phyloP scores from a whole-genome alignment of 768 basidiomycete genomes.

The Tulasnella sp. region DNA sequence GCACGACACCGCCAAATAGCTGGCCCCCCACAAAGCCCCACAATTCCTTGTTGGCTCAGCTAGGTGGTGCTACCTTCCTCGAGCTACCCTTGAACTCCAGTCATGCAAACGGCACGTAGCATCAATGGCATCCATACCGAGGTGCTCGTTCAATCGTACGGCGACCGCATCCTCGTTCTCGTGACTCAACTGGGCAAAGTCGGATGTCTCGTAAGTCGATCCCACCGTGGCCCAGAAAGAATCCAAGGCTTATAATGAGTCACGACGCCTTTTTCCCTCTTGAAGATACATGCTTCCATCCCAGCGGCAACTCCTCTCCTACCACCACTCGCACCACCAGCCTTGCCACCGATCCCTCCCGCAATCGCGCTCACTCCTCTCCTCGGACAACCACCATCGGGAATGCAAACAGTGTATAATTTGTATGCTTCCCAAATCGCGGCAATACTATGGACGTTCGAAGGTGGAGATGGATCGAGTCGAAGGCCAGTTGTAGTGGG shows the following conservation, averaged over 20 bases:
- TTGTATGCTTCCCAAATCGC: constrained; percentile 86
- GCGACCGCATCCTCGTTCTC: constrained; percentile 78
- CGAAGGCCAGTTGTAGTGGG: constrained; percentile 69
- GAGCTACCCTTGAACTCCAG: background rate
- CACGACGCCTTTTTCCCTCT: constrained; percentile 27
- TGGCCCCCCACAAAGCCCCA: no score
- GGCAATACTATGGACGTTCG: constrained; percentile 68
- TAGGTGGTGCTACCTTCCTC: no score
- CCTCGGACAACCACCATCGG: constrained; percentile 67
- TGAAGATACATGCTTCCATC: constrained; percentile 77
- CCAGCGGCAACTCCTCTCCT: constrained; percentile 59
- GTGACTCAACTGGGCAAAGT: constrained; percentile 90
- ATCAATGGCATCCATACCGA: constrained; percentile 64
- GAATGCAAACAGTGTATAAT: constrained; percentile 66
- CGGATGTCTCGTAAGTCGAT: constrained; percentile 64
- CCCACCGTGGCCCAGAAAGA: background rate
- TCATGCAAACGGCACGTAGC: constrained; percentile 5
- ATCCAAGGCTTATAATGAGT: constrained; percentile 20
- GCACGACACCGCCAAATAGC: no score
- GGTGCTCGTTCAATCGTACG: constrained; percentile 70
- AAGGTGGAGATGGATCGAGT: constrained; percentile 43
- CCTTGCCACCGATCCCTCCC: constrained; percentile 60
- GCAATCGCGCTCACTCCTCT: constrained; percentile 73
- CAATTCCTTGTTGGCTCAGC: no score
- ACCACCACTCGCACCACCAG: constrained; percentile 42